These are phyloP conservation scores for Aspergillus pseudoviridinutans DNA, from an alignment of 2,329 filamentous ascomycete species.

Conservation along the genomic window DNA sequence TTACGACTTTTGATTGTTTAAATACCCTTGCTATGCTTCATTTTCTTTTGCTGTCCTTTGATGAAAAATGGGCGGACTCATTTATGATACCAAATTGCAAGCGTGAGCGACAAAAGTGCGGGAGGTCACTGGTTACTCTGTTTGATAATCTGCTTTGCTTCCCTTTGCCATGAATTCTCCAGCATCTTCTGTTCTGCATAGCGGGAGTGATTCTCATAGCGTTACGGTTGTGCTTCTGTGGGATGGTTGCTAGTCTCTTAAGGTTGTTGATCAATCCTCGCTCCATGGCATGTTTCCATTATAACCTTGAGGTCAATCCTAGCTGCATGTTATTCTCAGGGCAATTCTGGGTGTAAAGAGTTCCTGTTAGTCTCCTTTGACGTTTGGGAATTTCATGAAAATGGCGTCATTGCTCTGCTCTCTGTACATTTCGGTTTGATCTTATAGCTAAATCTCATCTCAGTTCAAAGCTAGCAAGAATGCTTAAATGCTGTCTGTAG, in stretches of 20 bases:
- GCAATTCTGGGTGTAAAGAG: not conserved
- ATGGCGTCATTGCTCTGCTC: not conserved
- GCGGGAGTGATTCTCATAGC: slow-evolving; percentile 19
- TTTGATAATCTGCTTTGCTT: slow-evolving; percentile 5
- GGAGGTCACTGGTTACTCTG: slow-evolving; percentile 1
- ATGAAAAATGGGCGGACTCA: slow-evolving; percentile 9
- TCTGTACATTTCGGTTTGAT: not conserved
- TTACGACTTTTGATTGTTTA: slow-evolving; percentile 8
- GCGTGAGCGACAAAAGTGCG: slow-evolving; percentile 12
- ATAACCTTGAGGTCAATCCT: not conserved
- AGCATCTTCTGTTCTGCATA: slow-evolving; percentile 19
- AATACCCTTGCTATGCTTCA: slow-evolving; percentile 13
- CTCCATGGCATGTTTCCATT: not conserved
- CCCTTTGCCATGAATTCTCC: slow-evolving; percentile 13
- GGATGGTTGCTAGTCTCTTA: not conserved
- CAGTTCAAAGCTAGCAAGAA: no score
- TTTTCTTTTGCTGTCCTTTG: slow-evolving; percentile 8
- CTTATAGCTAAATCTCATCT: not conserved
- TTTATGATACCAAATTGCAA: slow-evolving; percentile 11
- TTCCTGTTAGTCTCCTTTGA: not conserved
- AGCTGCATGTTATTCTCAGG: not conserved
- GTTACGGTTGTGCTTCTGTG: not conserved
- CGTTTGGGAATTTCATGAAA: not conserved
- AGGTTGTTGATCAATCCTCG: slow-evolving; percentile 1
- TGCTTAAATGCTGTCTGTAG: no score